Evolutionary conservation across 1,284 basidiomycete species (phyloP), one percentile per base, ranked within the genome.

Genomic region (Dichomitus squalens): DNA sequence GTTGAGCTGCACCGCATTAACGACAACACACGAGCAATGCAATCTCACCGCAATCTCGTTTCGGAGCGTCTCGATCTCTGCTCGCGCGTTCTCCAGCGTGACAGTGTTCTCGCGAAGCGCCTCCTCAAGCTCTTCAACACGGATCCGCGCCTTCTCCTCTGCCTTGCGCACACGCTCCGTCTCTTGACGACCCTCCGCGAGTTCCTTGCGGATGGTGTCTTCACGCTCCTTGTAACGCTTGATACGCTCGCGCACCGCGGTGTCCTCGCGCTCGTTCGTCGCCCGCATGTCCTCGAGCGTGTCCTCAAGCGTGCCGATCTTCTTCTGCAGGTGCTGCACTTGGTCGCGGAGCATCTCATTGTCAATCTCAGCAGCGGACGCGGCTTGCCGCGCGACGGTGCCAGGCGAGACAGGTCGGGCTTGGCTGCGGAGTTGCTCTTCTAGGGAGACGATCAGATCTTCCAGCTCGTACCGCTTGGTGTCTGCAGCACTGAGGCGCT

Each of bases 311-410:
- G 77, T 77, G 2, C 80, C 73, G 41, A 95, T 82, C 71, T 90
- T 91, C 70, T 82, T 84, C 69, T 93, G 90, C 31, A 96, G 79
- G 71, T 98, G 93, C 52, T 86, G 82, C 25, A 94, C 81, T 70
- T 98, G 95, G 39, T 96, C 95, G 18, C 84, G 86, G 29, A 97
- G 82, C 23, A 86, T 88, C 72, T 98, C 95, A 68, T 96, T 96
- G 74, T 98, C 95, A 67, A 98, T 98, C 68, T 95, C 87, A 1
- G 88, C 84, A 0, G 94, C 85, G 2, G 85, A 82, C 11, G 79
- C 70, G 7, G 81, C 75, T 49, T 78, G 76, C 9, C 77, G 76
- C 21, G 73, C 73, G 7, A 68, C 64, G 1, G 74, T 69, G 2
- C 67, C 63, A 4, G 80, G 76, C 7, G 79, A 80, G 9, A 69